Percentiles rank a stretch among this genome's conserved stretches.
Conservation (phyloP, 148 eudicot species). For the Rhododendron griersonianum region DNA sequence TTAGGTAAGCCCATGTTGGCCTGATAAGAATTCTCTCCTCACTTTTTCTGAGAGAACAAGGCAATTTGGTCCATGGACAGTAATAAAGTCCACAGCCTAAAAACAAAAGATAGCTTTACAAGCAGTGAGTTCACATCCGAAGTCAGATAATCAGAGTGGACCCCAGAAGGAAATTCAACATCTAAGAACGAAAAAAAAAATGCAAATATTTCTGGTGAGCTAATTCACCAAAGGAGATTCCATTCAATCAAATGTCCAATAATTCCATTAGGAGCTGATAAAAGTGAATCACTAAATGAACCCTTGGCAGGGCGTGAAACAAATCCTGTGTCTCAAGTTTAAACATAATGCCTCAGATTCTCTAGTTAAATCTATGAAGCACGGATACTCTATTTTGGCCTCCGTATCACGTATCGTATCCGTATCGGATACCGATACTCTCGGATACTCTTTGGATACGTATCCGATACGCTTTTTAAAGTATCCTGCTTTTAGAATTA, state of each 20-base stretch:
- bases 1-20: constrained; percentile 41
- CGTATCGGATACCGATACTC: too few relatives aligned
- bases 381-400: too few relatives aligned
- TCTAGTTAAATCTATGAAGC: too few relatives aligned
- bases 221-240: not conserved
- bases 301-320: not conserved
- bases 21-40: constrained; percentile 51
- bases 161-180: not conserved
- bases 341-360: not conserved
- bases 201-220: not conserved
- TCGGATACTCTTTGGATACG: too few relatives aligned
- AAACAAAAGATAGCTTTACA: constrained; percentile 3
- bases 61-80: constrained; percentile 56
- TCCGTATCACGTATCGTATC: too few relatives aligned
- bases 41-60: constrained; percentile 51
- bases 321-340: not conserved
- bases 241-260: not conserved
- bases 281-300: not conserved
- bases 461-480: too few relatives aligned
- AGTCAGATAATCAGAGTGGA: not conserved
- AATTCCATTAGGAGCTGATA: not conserved
- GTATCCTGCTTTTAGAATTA: too few relatives aligned
- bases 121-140: not conserved
- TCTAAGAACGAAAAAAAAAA: not conserved
- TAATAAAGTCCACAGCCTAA: constrained; percentile 63